Percentiles rank a stretch among this genome's conserved stretches.
Conservation (phyloP, 2,329 filamentous ascomycete species). For the Aspergillus neoniger region DNA sequence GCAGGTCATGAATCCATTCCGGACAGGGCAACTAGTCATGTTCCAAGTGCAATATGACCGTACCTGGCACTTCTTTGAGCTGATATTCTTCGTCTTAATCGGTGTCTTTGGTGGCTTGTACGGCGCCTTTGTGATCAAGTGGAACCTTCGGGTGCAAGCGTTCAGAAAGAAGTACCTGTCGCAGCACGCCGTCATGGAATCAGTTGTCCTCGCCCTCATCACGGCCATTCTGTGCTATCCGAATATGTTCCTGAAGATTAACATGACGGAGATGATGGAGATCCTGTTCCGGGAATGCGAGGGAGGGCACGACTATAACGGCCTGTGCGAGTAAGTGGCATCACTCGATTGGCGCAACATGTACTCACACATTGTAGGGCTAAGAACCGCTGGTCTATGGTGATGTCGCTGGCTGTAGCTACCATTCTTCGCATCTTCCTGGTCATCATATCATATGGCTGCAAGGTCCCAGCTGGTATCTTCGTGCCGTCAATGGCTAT, state of each 20-base stretch:
- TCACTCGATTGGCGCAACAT: not conserved
- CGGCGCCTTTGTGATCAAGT: conserved; percentile 95
- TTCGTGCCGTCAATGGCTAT: conserved; percentile 99
- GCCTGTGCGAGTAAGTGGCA: conserved; percentile 72
- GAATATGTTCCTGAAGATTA: conserved; percentile 90
- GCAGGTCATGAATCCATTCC: conserved; percentile 91
- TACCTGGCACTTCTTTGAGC: conserved; percentile 96
- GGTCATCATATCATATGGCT: conserved; percentile 94
- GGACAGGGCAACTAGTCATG: conserved; percentile 97
- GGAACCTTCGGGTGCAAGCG: conserved; percentile 86
- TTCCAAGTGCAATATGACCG: conserved; percentile 96
- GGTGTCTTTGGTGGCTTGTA: conserved; percentile 94
- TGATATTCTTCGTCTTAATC: conserved; percentile 87
- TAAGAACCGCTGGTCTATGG: conserved; percentile 73
- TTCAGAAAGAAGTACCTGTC: conserved; percentile 92
- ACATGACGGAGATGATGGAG: conserved; percentile 99
- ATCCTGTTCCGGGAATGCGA: conserved; percentile 94
- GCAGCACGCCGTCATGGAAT: conserved; percentile 82
- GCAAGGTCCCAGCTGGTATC: conserved; percentile 95
- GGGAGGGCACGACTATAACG: conserved; percentile 82
- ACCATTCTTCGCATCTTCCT: conserved; percentile 79
- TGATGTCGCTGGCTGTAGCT: conserved; percentile 74
- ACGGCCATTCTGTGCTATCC: conserved; percentile 96
- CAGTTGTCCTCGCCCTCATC: conserved; percentile 75
- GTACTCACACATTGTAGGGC: conserved; percentile 36